Evolutionary conservation across 352 stramenopile species (phyloP), one percentile per base, ranked within the genome.

Genomic region (Globisporangium mamillatum): DNA sequence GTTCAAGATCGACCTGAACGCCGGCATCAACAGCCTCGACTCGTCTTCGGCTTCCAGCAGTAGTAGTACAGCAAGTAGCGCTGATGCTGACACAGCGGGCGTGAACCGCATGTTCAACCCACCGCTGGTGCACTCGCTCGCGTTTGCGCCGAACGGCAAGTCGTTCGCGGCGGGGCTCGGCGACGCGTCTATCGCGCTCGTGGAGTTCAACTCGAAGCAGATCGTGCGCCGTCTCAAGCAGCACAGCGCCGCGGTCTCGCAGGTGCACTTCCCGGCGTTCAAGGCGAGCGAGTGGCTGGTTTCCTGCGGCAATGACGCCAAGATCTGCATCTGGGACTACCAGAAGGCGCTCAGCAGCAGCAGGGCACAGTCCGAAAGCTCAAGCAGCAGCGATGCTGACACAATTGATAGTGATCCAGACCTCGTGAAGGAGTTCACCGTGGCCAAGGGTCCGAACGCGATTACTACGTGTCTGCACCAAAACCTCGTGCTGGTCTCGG

Each of bases 51-150:
- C 36, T 4, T 41, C 36, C 36, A 41, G 36, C 38, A 58, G 24
- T 9, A 32, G 24, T 48, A 58, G 24, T 4, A 34, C 52, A 36
- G 29, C 32, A 29, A 67, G 25, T 9, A 38, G 25, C 14, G 7
- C 16, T 38, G 27, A 20, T 46, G 38, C n/a, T 34, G 52, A 58
- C 34, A 12, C 36, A 41, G 53, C 54, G 36, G 58, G 74, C n/a
- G 70, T 58, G 38, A 87, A 78, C 38, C 85, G 90, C 72, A 78
- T 92, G 66, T 90, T 89, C 62, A 93, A 93, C 62, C 86, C 86
- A 20, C 86, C 86, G 34, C 76, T 93, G 22, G 84, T 93, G 62
- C 78, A 93, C 64, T 75, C 80, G 27, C 59, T 93, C 44, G 80
- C 75, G 32, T 93, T 92, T 50, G 78, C 82, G 24, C 50, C 80